Conservation (phyloP, 768 basidiomycete genomes). For the Cubamyces lactineus region DNA sequence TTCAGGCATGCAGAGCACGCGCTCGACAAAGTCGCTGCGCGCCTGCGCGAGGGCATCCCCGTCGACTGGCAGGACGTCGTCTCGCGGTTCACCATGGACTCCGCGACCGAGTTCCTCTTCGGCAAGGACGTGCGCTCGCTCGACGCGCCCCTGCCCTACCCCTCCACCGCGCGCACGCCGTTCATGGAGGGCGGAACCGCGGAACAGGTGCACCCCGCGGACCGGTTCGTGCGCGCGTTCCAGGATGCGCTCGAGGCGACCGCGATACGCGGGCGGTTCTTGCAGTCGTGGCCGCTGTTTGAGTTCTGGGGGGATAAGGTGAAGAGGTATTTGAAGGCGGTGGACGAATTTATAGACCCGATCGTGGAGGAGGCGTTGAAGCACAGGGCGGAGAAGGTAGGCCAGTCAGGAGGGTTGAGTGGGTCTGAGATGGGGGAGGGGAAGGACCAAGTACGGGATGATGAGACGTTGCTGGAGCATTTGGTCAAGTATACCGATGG, state of each 20-base stretch:
- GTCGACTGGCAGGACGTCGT: conserved; percentile 45
- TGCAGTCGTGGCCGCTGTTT: conserved; percentile 51
- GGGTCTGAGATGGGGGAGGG: not conserved
- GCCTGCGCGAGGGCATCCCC: conserved; percentile 49
- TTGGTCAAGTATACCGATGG: conserved; percentile 58
- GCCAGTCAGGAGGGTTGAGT: too few species aligned
- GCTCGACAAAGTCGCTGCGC: conserved; percentile 45
- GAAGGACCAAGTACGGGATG: conserved; percentile 29
- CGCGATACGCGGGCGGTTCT: conserved; percentile 44
- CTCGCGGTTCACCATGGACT: conserved; percentile 35
- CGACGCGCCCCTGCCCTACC: conserved; percentile 28
- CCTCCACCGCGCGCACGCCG: conserved; percentile 2
- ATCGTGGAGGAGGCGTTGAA: conserved; percentile 52
- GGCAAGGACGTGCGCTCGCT: conserved; percentile 33
- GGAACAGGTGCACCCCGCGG: conserved; percentile 9
- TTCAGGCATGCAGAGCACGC: conserved; percentile 31
- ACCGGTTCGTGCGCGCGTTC: conserved; percentile 52
- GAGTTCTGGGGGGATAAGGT: conserved; percentile 58
- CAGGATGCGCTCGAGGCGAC: conserved; percentile 48
- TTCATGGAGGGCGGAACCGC: not conserved
- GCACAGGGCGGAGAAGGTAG: conserved; percentile 36
- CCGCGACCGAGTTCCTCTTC: conserved; percentile 38
- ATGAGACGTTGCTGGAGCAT: conserved; percentile 44
- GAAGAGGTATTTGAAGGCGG: conserved; percentile 47
- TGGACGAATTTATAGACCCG: conserved; percentile 56